Evolutionary conservation across 495 filamentous ascomycete species (phyloP), one percentile per base, ranked within the genome.

Genomic region (Oidiodendron maius): DNA sequence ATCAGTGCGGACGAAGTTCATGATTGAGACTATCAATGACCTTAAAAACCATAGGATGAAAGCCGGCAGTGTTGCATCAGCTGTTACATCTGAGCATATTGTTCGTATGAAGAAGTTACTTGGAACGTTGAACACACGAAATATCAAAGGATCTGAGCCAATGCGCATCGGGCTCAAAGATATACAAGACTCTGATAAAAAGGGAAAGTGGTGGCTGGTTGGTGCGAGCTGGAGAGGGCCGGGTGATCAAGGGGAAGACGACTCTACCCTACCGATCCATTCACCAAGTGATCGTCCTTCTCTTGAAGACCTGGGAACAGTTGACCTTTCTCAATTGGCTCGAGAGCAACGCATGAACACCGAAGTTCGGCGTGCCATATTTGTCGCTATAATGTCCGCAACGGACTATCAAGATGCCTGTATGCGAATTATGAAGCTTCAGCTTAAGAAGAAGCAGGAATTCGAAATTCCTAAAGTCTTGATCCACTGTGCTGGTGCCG

Each of bases 151-250:
- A 39, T 82, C 76, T 2, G 89, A 97, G 57, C 89, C 93, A 13
- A 74, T 98, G 36, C 78, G 87, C 17, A 77, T 95, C 42, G 80
- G 85, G 9, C 73, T 96, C 4, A 69, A 76, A 21, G 93, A 97
- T 59, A 87, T 97, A 50, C 76, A 75, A 45, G 75, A 91, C 46
- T 83, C 81, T 2, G 82, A 89, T 17, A 89, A 84, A 55, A 88
- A 86, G 64, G 93, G 93, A 2, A 96, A 95, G 71, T 97, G 93
- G 94, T 97, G 93, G 93, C 77, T 97, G 28, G 84, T 96, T 20
- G 91, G 93, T 37, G 90, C 91, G 11, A 94, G 89, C 64, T 96
- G 89, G 84, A 61, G 68, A 9, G 78, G 78, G 1, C 81, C 72
- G 23, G 46, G 49, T 42, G 44, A 56, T 45, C 48, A 37, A 8